Base-by-base conservation (phyloP, 176 grass and related monocot genomes). In the Calamus simplicifolius region DNA sequence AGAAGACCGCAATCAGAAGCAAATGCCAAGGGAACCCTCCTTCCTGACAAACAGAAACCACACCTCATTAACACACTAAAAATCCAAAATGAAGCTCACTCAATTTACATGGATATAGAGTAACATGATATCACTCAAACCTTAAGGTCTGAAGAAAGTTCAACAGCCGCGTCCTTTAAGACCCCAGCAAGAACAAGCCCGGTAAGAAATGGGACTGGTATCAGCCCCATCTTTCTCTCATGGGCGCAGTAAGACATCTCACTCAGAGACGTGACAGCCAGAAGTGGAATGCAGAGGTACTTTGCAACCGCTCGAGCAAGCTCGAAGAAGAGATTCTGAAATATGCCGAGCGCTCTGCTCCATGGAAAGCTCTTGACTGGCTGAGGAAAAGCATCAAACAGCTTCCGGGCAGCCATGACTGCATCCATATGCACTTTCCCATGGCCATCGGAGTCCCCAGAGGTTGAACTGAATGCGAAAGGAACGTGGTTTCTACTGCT, bases 211-310 rank as follows among this genome's bases (percentile, higher is more conserved):
- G 58, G 70, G 51, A 73, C 48, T 27, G 70, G 70, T 25, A 73
- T 73, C 49, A 63, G 28, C 6, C 70, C 19, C 70, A 73, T 73
- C 70, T 54, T 62, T 26, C 70, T 73, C 49, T 73, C 70, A 27
- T 73, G 58, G 15, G 70, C 70, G 15, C 70, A 73, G 19, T 73
- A 73, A 3, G 70, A 62, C 58, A 73, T 73, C 59, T 73, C 70
- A 29, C 58, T 73, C 17, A 73, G 70, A 38, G 70, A 73, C 19
- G 58, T 62, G 58, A 73, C 27, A n/a, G 49, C 70, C 21, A 73
- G 51, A 54, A 73, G 50, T 4, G 70, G 58, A 50, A 63, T 16
- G 8, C 50, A 23, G 16, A 73, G 70, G 43, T 54, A 73, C 70
- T 63, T 73, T 19, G 21, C 19, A 13, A 62, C 59, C 25, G 27